phyloP scores from a whole-genome alignment of 2,329 filamentous ascomycete genomes.

The Sporothrix inflata region DNA sequence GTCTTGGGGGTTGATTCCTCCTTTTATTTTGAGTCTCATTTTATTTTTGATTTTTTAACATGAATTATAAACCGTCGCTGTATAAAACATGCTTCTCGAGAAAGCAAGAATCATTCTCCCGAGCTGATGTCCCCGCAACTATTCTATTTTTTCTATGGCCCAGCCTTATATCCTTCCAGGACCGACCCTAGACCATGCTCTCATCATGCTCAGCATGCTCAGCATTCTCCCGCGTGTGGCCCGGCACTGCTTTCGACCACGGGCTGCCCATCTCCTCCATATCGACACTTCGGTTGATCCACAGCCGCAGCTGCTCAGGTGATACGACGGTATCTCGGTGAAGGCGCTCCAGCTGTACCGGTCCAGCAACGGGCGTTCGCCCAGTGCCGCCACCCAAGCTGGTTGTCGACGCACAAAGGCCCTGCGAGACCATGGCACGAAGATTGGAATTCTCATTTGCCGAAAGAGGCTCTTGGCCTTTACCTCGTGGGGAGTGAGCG shows the following conservation, averaged over 20 bases:
- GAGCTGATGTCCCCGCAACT: not conserved
- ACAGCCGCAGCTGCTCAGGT: conserved; percentile 31
- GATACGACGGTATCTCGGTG: conserved; percentile 29
- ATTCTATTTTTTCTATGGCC: not conserved
- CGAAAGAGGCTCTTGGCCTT: not conserved
- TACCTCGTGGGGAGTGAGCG: conserved; percentile 21
- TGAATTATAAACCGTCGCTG: conserved; percentile 1
- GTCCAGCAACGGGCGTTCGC: not conserved
- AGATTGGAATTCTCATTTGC: not conserved
- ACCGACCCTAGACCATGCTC: not conserved
- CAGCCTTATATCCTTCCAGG: not conserved
- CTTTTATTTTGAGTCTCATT: not conserved
- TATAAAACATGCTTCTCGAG: not conserved
- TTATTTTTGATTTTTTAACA: not conserved
- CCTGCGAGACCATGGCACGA: not conserved
- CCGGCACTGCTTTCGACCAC: not conserved
- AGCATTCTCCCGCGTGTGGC: conserved; percentile 1
- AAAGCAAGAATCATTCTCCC: not conserved
- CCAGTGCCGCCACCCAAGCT: not conserved
- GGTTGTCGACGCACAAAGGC: not conserved
- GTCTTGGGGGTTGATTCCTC: too few relatives aligned
- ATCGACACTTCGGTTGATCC: conserved; percentile 24
- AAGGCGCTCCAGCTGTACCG: conserved; percentile 23
- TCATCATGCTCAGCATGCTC: conserved; percentile 4
- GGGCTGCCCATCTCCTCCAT: conserved; percentile 9